Evolutionary conservation across 768 basidiomycete genomes (phyloP), one percentile per base, ranked within the genome.

Genomic region (Agrocybe praecox): DNA sequence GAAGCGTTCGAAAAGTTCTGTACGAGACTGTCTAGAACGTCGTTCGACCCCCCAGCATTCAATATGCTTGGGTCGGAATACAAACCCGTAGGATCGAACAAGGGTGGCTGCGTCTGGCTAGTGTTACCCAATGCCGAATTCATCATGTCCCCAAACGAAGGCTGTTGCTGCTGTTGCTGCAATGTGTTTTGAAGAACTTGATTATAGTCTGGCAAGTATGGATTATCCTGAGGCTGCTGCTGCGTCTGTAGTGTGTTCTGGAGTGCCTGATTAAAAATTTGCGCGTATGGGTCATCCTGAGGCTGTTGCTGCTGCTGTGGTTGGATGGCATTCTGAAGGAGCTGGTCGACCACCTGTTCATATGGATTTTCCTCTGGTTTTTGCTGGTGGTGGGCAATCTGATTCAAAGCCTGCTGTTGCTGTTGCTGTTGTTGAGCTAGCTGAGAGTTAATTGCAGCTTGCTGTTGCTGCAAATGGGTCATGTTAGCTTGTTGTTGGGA

Each of bases 341-440:
- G 26, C 29, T 53, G 52, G 21, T 53, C 40, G 32, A 45, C 26
- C 17, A 53, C 18, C 19, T 53, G 42, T 19, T 17, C 32, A 12
- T 53, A 53, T 11, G 52, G 53, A 40, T 55, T 42, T 42, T 56
- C 34, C 18, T 32, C 15, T 22, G 36, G 54, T 21, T 47, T 14
- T 18, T 50, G 36, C 33, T 49, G 55, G 9, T 42, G 55, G 11
- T 34, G 6, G 6, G 21, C 8, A 6, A 22, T 18, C 21, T 53
- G 46, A 49, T 59, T 49, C 19, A 34, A 49, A 36, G 52, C 52
- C 15, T 55, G 60, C 12, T 60, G 59, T 36, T 63, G 66, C 33
- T 63, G 63, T 52, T 60, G 59, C 22, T 24, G 52, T 21, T 61
- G 55, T 10, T 56, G 49, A 14, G 54, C 46, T 18, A 48, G 47